These are phyloP conservation scores for Lentithecium fluviatile DNA, from an alignment of 495 filamentous ascomycete genomes.

Conservation along the genomic window DNA sequence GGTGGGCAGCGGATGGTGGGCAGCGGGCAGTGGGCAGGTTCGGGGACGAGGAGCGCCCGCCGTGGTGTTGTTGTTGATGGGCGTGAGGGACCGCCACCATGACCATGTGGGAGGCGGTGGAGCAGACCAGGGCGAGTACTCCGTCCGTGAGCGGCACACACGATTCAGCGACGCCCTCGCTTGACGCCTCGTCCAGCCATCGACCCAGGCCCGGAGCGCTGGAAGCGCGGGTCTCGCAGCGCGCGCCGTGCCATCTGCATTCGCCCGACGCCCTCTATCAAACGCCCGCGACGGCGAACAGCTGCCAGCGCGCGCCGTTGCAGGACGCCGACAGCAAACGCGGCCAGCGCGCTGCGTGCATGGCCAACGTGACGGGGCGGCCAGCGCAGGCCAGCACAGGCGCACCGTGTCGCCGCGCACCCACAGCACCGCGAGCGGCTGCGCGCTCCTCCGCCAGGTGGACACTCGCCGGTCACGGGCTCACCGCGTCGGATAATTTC, in stretches of 20 bases:
- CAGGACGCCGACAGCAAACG: neutral
- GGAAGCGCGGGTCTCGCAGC: slow-evolving; percentile 8
- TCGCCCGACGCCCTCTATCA: neutral
- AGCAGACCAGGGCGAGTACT: slow-evolving; percentile 6
- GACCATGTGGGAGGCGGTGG: neutral
- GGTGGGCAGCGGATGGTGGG: neutral
- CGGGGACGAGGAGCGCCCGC: no score
- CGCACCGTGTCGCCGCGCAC: neutral
- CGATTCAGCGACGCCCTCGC: neutral
- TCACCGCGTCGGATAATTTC: slow-evolving; percentile 19
- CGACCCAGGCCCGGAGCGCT: slow-evolving; percentile 23
- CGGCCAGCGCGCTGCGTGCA: no score
- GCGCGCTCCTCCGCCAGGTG: neutral
- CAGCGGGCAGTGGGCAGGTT: no score
- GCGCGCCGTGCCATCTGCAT: neutral
- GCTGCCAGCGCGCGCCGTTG: neutral
- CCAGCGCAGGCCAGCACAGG: no score
- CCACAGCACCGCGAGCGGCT: neutral
- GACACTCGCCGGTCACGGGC: neutral
- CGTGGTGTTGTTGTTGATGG: neutral
- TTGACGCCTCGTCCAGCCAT: slow-evolving; percentile 17
- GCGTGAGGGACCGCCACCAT: neutral
- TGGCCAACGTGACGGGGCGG: no score
- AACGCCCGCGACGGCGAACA: neutral
- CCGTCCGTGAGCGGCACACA: neutral